These are phyloP conservation scores for Conoideocrella luteorostrata DNA, from an alignment of 2,329 filamentous ascomycete genomes.

Conservation along the genomic window DNA sequence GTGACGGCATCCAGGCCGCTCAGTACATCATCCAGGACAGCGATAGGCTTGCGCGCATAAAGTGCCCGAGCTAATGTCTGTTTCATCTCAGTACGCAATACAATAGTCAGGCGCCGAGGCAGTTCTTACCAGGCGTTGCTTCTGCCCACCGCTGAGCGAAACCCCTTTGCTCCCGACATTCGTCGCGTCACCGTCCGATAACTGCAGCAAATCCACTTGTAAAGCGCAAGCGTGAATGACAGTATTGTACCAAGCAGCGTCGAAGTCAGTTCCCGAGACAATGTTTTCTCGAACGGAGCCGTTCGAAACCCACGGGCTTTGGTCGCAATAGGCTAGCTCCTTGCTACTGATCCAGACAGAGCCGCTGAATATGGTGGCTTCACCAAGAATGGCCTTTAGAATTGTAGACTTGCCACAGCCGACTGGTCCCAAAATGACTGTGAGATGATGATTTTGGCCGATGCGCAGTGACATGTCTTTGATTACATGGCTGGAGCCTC, in stretches of 20 bases:
- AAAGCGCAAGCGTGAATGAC: slow-evolving; percentile 28
- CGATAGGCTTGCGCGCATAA: slow-evolving; percentile 30
- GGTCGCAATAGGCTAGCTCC: slow-evolving; percentile 35
- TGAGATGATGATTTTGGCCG: slow-evolving; percentile 19
- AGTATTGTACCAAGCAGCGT: slow-evolving; percentile 21
- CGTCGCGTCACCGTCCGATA: slow-evolving; percentile 27
- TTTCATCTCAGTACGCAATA: neutral
- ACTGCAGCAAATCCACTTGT: slow-evolving; percentile 24
- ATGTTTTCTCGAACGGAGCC: slow-evolving; percentile 33
- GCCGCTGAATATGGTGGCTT: slow-evolving; percentile 21
- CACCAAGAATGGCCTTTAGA: slow-evolving; percentile 31
- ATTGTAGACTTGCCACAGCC: slow-evolving; percentile 39
- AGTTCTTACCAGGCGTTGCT: slow-evolving; percentile 30
- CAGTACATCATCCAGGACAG: slow-evolving; percentile 41
- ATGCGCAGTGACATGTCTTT: slow-evolving; percentile 19
- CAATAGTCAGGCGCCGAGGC: neutral
- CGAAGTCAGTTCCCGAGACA: slow-evolving; percentile 20
- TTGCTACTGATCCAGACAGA: slow-evolving; percentile 16
- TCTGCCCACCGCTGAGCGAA: slow-evolving; percentile 38
- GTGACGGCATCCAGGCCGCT: slow-evolving; percentile 40
- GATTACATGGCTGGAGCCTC: slow-evolving; percentile 16
- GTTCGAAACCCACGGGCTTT: slow-evolving; percentile 38
- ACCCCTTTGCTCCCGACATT: slow-evolving; percentile 35
- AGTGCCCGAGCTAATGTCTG: slow-evolving; percentile 40
- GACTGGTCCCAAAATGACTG: slow-evolving; percentile 34